Conservation (phyloP, 768 basidiomycete species). For the Hericium coralloides region DNA sequence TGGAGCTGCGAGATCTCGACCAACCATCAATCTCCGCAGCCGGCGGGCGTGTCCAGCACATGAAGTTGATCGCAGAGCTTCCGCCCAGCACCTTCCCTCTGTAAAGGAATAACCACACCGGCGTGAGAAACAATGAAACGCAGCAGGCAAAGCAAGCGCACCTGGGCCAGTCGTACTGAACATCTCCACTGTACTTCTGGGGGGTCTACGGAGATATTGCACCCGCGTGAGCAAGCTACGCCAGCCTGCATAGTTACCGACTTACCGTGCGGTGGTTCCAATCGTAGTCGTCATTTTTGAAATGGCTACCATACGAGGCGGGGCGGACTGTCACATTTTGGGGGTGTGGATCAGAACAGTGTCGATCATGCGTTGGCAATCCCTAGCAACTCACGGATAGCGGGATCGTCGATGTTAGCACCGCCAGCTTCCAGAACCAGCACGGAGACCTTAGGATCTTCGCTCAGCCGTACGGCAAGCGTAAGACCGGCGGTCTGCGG, state of each 20-base stretch:
- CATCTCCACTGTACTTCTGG: neutral
- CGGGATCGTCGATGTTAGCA: neutral
- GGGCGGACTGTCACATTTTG: neutral
- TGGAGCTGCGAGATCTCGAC: neutral
- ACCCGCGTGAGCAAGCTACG: neutral
- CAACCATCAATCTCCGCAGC: constrained; percentile 15
- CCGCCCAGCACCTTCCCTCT: constrained; percentile 16
- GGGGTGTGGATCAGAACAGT: neutral
- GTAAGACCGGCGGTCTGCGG: constrained; percentile 46
- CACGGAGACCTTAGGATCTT: constrained; percentile 44
- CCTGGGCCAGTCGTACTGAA: neutral
- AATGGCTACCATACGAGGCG: neutral
- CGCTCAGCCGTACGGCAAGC: constrained; percentile 48
- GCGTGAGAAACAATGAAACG: too few relatives aligned
- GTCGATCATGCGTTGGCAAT: too few relatives aligned
- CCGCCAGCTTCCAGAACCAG: constrained; percentile 50
- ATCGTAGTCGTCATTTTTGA: neutral
- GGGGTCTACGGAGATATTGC: neutral
- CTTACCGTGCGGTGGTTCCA: neutral
- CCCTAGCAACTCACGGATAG: neutral
- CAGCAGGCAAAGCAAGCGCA: neutral
- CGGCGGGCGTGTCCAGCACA: constrained; percentile 14
- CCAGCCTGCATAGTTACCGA: neutral
- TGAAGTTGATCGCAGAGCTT: constrained; percentile 13
- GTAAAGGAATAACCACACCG: neutral